A percentile compares a stretch with the other conserved stretches of the same genome.
These are phyloP conservation scores for Cadophora sp. DNA, from an alignment of 2,329 filamentous ascomycete species.

Conservation along the genomic window DNA sequence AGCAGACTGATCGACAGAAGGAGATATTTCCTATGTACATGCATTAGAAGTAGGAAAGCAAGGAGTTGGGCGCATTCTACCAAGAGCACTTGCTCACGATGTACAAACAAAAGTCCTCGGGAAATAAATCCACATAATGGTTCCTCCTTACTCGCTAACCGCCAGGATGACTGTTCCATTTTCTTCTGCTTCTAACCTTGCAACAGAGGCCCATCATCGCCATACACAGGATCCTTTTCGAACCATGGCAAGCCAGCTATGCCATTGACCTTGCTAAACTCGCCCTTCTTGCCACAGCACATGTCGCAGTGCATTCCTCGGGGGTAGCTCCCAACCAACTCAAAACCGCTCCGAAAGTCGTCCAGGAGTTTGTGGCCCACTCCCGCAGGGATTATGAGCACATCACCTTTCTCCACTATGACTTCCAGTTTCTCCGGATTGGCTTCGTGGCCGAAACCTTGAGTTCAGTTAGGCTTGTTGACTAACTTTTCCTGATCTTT, in stretches of 20 bases:
- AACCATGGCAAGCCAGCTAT: conserved; percentile 64
- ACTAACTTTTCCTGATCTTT: not conserved
- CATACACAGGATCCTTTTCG: conserved; percentile 65
- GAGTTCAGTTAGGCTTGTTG: not conserved
- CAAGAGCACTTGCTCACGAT: conserved; percentile 1
- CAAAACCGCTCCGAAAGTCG: conserved; percentile 61
- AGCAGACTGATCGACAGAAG: conserved; percentile 36
- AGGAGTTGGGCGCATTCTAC: conserved; percentile 15
- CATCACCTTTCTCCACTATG: conserved; percentile 63
- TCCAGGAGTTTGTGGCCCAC: conserved; percentile 68
- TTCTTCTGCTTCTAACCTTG: not conserved
- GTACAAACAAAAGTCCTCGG: not conserved
- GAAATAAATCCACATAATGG: conserved; percentile 25
- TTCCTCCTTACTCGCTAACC: not conserved
- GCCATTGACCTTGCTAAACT: conserved; percentile 57
- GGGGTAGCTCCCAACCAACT: conserved; percentile 74
- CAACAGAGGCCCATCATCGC: conserved; percentile 56
- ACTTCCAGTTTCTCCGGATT: conserved; percentile 64
- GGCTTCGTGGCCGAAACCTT: conserved; percentile 65
- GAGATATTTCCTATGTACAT: not conserved
- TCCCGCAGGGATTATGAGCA: conserved; percentile 69
- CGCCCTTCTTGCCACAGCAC: conserved; percentile 69
- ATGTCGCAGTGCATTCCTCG: conserved; percentile 67
- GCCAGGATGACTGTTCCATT: not conserved
- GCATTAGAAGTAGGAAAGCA: not conserved